These are phyloP conservation scores for Mycena albidolilacea DNA, from an alignment of 768 basidiomycete species.

Conservation along the genomic window DNA sequence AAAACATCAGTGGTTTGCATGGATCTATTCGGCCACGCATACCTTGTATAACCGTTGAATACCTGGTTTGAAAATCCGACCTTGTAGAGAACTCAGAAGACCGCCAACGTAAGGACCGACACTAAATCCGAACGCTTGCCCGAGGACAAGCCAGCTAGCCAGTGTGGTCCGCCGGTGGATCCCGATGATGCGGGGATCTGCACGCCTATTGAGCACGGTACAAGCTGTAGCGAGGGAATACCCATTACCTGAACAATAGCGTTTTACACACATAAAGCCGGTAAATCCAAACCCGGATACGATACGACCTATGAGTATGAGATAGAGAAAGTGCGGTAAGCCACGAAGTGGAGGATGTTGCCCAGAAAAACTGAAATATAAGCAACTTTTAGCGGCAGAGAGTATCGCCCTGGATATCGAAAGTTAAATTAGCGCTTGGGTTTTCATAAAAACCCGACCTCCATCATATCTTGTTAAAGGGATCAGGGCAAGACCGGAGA, in stretches of 20 bases:
- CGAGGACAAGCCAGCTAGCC: conserved; percentile 63
- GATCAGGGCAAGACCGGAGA: conserved; percentile 73
- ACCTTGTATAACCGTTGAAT: conserved; percentile 65
- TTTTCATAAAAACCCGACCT: conserved; percentile 54
- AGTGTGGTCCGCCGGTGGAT: conserved; percentile 63
- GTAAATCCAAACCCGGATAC: conserved; percentile 58
- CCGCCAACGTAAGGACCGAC: conserved; percentile 67
- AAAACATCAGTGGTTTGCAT: not conserved
- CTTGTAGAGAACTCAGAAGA: conserved; percentile 61
- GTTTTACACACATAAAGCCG: conserved; percentile 61
- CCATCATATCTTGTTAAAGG: conserved; percentile 70
- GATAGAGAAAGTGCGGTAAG: conserved; percentile 62
- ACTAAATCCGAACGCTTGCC: conserved; percentile 63
- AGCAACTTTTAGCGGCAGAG: conserved; percentile 65
- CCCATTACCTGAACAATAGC: conserved; percentile 55
- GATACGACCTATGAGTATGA: conserved; percentile 61
- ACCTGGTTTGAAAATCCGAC: conserved; percentile 59
- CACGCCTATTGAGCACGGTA: not conserved
- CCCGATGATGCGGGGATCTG: conserved; percentile 56
- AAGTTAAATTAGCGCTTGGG: not conserved
- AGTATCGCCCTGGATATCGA: conserved; percentile 63
- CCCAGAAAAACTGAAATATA: conserved; percentile 71
- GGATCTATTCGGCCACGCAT: not conserved
- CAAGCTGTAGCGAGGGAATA: not conserved
- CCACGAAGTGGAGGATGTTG: conserved; percentile 72